Evolutionary conservation across 139 green algal species (phyloP), one percentile per base, ranked within the genome.

Genomic region (Diplosphaera chodatii): DNA sequence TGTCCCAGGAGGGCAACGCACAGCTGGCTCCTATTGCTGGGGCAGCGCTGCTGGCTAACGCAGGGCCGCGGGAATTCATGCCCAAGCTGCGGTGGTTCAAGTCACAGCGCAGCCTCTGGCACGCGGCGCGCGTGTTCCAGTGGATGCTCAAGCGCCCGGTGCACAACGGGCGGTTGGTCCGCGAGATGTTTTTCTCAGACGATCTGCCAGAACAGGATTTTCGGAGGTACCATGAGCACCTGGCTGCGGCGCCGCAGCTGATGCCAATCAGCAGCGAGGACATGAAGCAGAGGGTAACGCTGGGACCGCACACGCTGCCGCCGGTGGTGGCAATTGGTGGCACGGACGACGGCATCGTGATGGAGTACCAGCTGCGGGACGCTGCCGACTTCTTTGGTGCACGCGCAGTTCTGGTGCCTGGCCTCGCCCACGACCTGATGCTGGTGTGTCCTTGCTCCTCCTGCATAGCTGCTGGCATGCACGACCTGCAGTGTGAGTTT

Each of bases 21-120:
- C 4, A 41, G n/a, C 6, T 55, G 31, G 74, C 81, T 8, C 40
- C 68, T 15, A 31, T 93, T 23, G 72, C 78, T n/a, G 89, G 85
- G 1, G 77, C 83, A 10, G 89, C 71, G 25, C 80, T 89, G 63
- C 64, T 94, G 67, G 69, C 67, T 1, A 63, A 40, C 4, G 70
- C 70, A 29, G 31, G 37, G 27, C 34, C 68, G 34, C 56, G 34
- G 20, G 34, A 48, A 8, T 63, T 29, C 3, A 32, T 41, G 16
- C 70, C 70, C 5, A 34, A 63, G 62, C 67, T 69, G 32, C 33
- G 64, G 23, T 75, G 63, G 62, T 69, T 67, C 28, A n/a, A 63
- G 6, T 32, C 15, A 21, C 70, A 75, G 70, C 63, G 41, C 32
- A 75, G 70, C 70, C 25, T 40, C 18, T 55, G 56, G 70, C 70